A percentile compares a stretch with the other conserved stretches of the same genome.
phyloP scores from a whole-genome alignment of 805 yeast species.

The Starmera dryadoides region DNA sequence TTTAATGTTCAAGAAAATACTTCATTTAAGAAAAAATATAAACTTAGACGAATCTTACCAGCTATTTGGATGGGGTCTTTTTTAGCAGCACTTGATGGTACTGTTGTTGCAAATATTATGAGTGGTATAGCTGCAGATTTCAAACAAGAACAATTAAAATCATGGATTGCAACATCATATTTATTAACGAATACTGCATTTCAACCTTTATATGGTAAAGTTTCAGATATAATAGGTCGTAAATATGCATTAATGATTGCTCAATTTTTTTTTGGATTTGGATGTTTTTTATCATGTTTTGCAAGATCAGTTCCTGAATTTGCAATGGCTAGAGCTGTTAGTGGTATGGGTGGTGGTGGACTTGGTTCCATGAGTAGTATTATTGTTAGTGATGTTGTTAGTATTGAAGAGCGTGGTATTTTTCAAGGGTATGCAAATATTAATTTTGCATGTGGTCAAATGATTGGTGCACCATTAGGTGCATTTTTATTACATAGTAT shows the following conservation, averaged over 20 bases:
- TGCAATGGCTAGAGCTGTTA: constrained; percentile 39
- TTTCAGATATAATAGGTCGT: constrained; percentile 56
- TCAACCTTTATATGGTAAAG: constrained; percentile 64
- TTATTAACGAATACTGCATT: constrained; percentile 61
- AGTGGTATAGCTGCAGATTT: constrained; percentile 50
- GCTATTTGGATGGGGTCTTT: constrained; percentile 34
- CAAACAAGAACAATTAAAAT: constrained; percentile 36
- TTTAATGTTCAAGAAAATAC: too few species aligned
- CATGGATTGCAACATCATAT: constrained; percentile 69
- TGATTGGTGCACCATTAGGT: constrained; percentile 34
- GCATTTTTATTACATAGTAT: constrained; percentile 23
- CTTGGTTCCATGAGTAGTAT: constrained; percentile 42
- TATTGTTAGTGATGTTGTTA: constrained; percentile 45
- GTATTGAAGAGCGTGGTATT: constrained; percentile 42
- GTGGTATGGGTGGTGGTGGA: constrained; percentile 56
- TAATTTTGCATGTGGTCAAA: constrained; percentile 29
- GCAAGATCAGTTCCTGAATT: constrained; percentile 33
- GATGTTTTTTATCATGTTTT: constrained; percentile 35
- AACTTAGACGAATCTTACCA: background rate
- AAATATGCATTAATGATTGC: constrained; percentile 34
- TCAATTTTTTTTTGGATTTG: constrained; percentile 35
- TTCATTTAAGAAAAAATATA: background rate
- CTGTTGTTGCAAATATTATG: constrained; percentile 49
- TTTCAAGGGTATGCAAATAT: constrained; percentile 41
- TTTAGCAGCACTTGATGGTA: constrained; percentile 50